Conservation (phyloP, 2,329 filamentous ascomycete species). For the Torrubiella hemipterigena region DNA sequence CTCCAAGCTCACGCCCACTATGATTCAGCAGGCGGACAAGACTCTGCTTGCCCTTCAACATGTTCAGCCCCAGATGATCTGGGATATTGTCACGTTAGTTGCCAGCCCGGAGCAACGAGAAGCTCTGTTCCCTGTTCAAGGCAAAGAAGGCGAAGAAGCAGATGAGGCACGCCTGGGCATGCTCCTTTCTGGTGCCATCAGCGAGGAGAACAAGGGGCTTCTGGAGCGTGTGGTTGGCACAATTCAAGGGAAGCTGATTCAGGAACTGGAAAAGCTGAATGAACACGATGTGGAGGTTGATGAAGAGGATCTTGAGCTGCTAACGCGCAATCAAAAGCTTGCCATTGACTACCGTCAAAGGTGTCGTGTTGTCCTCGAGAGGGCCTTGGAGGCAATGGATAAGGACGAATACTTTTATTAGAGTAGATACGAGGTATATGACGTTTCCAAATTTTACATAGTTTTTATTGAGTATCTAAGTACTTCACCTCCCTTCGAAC, state of each 20-base stretch:
- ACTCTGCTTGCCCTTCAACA: slow-evolving; percentile 31
- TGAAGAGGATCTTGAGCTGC: slow-evolving; percentile 21
- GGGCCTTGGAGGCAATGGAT: slow-evolving; percentile 28
- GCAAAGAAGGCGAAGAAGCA: slow-evolving; percentile 9
- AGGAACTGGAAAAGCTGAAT: slow-evolving; percentile 30
- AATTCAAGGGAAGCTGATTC: slow-evolving; percentile 30
- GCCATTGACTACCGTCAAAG: slow-evolving; percentile 36
- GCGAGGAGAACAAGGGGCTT: slow-evolving; percentile 13
- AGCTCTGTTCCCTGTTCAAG: slow-evolving; percentile 14
- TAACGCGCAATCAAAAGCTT: slow-evolving; percentile 33
- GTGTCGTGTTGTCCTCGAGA: slow-evolving; percentile 34
- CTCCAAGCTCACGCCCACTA: slow-evolving; percentile 22
- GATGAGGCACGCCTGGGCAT: slow-evolving; percentile 12
- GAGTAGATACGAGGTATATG: too few relatives aligned
- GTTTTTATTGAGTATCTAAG: too few relatives aligned
- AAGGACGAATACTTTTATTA: too few relatives aligned
- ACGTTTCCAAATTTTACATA: too few relatives aligned
- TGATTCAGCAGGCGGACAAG: slow-evolving; percentile 9
- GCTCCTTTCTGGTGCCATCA: slow-evolving; percentile 20
- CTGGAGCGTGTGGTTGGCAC: slow-evolving; percentile 25
- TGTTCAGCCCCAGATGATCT: slow-evolving; percentile 40
- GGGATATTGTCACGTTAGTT: slow-evolving; percentile 31
- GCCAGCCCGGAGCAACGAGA: slow-evolving; percentile 19
- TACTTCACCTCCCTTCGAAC: too few relatives aligned
- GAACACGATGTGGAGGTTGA: slow-evolving; percentile 32